Base-by-base conservation (phyloP, 768 basidiomycete genomes). In the Tubosaeta brunneosetosa region DNA sequence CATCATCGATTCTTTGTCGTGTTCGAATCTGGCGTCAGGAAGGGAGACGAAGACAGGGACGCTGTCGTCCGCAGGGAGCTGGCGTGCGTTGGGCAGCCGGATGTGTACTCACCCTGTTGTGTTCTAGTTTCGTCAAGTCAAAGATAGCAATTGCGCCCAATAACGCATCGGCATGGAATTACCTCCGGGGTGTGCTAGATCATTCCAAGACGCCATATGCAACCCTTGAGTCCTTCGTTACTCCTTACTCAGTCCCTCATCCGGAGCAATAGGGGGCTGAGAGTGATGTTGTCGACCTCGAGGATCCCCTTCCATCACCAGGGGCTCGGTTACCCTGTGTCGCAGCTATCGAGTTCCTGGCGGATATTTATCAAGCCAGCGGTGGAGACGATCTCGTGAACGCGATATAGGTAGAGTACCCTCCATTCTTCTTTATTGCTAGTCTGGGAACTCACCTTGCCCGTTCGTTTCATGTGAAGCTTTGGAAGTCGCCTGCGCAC, bases 111-210 rank as follows among this genome's bases (percentile, higher is more conserved):
- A 22, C 51, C 47, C 33, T 38, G 25, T 6, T 43, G 13, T 34
- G n/a, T 22, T 44, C 27, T 59, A 94, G 91, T 13, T 97, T 83
- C 61, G 78, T 81, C n/a, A 90, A 94, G 69, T 76, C 84, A 59
- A 86, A 85, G 63, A 89, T 98, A 47, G 81, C 88, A 17, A 71
- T 86, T 11, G 91, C 90, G 4, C 93, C 97, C 7, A 94, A 94
- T 68, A 99, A 99, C 60, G 80, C 85, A 0, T 95, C 94, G 0
- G 89, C 92, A 1, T 99, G 97, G 97, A 97, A 97, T 68, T 99
- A 97, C 69, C 79, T 98, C 10, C 83, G 95, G 55, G 97, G 90
- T 8, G 65, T 88, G n/a, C 78, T 95, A 19, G 79, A 85, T 31
- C 73, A 79, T 59, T 79, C 80, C 49, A 66, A 74, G 12, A 75